Conservation (phyloP, 345 rosid genomes). For the Salix caprea region DNA sequence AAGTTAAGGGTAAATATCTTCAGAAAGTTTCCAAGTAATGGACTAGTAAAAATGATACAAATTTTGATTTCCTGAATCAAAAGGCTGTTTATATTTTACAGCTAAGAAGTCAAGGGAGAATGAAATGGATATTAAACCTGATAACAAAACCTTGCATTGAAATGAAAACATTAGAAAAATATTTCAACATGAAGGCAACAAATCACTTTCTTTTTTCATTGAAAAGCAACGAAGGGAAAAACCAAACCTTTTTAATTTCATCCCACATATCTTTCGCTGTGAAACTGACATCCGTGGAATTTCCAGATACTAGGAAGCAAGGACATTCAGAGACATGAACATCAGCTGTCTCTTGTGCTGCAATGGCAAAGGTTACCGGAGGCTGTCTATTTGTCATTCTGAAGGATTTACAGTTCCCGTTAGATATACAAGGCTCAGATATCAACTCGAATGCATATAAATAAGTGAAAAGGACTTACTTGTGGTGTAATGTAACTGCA, state of each 20-base stretch:
- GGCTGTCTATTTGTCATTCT: constrained; percentile 61
- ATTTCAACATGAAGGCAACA: background rate
- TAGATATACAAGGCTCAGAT: background rate
- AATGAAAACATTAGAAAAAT: background rate
- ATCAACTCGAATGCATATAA: background rate
- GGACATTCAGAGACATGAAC: constrained; percentile 73
- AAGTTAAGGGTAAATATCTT: background rate
- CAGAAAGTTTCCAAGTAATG: background rate
- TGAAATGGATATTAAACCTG: too few species aligned
- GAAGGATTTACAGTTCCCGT: constrained; percentile 9
- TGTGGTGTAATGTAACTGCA: constrained; percentile 71
- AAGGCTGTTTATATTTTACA: too few species aligned
- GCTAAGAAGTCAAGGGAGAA: too few species aligned
- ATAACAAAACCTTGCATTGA: too few species aligned
- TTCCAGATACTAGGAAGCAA: constrained; percentile 63
- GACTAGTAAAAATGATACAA: background rate
- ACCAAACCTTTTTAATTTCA: constrained; percentile 59
- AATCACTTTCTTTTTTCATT: background rate
- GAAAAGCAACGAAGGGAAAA: background rate
- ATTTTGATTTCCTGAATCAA: background rate
- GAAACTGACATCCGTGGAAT: constrained; percentile 56
- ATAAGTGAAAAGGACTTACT: constrained; percentile 40
- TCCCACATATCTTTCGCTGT: constrained; percentile 89
- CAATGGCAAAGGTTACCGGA: constrained; percentile 59
- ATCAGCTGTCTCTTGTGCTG: constrained; percentile 62